Percentiles rank a stretch among this genome's conserved stretches.
These are phyloP conservation scores for Lachnellula occidentalis DNA, from an alignment of 2,329 filamentous ascomycete genomes.

Conservation along the genomic window DNA sequence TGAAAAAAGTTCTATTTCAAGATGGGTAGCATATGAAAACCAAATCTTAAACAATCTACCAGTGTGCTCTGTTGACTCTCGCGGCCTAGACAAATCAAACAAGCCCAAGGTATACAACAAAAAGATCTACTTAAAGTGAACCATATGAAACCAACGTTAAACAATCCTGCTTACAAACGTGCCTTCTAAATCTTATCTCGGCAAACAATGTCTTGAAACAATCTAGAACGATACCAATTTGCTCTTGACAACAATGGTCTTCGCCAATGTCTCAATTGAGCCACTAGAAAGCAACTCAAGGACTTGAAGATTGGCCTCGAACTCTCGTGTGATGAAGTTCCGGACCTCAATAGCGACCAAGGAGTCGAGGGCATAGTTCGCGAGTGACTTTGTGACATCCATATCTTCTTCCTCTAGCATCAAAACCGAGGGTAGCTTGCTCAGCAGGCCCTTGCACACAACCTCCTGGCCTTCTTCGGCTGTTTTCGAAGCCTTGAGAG, in stretches of 20 bases:
- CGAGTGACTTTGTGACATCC: slow-evolving; percentile 40
- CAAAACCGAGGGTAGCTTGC: slow-evolving; percentile 44
- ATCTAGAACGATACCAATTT: slow-evolving; percentile 22
- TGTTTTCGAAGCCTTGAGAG: slow-evolving; percentile 39
- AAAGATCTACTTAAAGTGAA: not conserved
- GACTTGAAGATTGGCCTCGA: slow-evolving; percentile 41
- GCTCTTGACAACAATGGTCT: slow-evolving; percentile 42
- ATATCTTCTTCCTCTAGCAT: slow-evolving; percentile 46
- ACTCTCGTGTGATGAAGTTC: slow-evolving; percentile 37
- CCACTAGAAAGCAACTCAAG: slow-evolving; percentile 50
- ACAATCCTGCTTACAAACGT: not conserved
- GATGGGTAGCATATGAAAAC: not conserved
- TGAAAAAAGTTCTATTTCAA: not conserved
- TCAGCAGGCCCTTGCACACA: slow-evolving; percentile 40
- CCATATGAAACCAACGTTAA: not conserved
- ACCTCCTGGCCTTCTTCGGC: slow-evolving; percentile 41
- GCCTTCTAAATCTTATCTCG: not conserved
- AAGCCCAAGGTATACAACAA: not conserved
- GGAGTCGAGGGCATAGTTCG: slow-evolving; percentile 36
- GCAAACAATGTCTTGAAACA: not conserved
- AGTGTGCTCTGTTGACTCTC: not conserved
- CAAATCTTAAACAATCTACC: not conserved
- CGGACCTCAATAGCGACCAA: slow-evolving; percentile 31
- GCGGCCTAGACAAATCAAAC: not conserved
- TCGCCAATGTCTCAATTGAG: slow-evolving; percentile 43